A percentile compares a stretch with the other conserved stretches of the same genome.
Evolutionary conservation across 495 filamentous ascomycete genomes (phyloP).

Genomic region (Neurospora tetraspora): DNA sequence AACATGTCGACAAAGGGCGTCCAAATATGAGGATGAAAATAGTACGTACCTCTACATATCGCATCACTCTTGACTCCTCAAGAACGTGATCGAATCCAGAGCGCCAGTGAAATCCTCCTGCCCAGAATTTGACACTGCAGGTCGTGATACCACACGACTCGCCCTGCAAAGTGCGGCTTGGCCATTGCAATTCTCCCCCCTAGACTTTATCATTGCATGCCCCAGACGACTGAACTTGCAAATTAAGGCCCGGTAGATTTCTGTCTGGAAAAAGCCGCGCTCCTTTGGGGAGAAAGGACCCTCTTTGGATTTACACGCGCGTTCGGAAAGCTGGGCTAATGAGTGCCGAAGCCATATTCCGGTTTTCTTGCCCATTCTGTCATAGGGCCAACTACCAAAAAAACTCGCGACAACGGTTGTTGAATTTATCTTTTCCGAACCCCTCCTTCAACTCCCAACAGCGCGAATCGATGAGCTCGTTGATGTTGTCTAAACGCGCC

Average conservation of each 20-base stretch:
- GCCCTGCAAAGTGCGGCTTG: too few species aligned
- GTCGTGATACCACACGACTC: too few species aligned
- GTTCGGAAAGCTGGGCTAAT: neutral
- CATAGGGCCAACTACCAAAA: neutral
- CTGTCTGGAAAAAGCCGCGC: neutral
- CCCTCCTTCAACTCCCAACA: neutral
- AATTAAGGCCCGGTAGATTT: neutral
- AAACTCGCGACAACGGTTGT: neutral
- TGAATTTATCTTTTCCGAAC: neutral
- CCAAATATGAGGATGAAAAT: neutral
- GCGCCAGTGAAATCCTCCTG: too few species aligned
- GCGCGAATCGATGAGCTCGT: neutral
- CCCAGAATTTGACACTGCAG: too few species aligned
- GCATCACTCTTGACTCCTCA: neutral
- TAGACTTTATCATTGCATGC: too few species aligned
- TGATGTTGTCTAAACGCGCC: neutral
- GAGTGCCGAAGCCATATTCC: too few species aligned
- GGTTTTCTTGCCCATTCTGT: too few species aligned
- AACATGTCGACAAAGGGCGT: neutral
- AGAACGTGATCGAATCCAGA: neutral
- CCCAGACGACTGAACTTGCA: neutral
- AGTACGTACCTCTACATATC: neutral
- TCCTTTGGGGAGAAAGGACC: neutral
- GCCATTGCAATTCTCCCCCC: too few species aligned
- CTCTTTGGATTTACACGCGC: neutral